phyloP scores from a whole-genome alignment of 2,329 filamentous ascomycete genomes.

The Fusarium camptoceras region DNA sequence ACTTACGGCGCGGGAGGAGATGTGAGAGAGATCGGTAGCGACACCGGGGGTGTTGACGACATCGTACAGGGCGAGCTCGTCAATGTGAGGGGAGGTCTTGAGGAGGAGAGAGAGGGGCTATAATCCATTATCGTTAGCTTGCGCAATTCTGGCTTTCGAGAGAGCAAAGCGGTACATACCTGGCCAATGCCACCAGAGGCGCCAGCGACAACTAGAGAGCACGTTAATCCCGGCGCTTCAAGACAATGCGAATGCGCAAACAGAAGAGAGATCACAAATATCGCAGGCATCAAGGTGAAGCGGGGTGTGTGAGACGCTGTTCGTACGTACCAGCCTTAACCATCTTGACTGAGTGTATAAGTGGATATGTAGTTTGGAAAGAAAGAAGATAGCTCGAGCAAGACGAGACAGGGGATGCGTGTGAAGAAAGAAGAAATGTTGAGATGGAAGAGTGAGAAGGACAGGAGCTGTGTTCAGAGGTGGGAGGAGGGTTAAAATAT shows the following conservation, averaged over 20 bases:
- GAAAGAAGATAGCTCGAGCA: conserved; percentile 9
- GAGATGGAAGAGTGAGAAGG: conserved; percentile 18
- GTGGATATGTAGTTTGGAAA: conserved; percentile 22
- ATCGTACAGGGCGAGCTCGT: conserved; percentile 98
- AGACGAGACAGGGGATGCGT: conserved; percentile 8
- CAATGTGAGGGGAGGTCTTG: conserved; percentile 88
- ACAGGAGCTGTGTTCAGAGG: conserved; percentile 20
- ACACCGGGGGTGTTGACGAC: conserved; percentile 98
- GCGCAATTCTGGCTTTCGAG: conserved; percentile 16
- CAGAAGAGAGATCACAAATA: background rate
- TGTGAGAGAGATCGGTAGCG: conserved; percentile 95
- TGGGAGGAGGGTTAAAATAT: conserved; percentile 42
- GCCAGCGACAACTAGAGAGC: conserved; percentile 80
- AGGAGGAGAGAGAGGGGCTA: conserved; percentile 96
- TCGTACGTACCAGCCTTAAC: conserved; percentile 69
- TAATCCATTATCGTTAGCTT: conserved; percentile 26
- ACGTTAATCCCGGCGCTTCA: conserved; percentile 15
- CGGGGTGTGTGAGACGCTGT: conserved; percentile 41
- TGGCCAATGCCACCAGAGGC: conserved; percentile 99
- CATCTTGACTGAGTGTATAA: conserved; percentile 57
- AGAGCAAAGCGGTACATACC: conserved; percentile 63
- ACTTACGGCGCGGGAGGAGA: conserved; percentile 85
- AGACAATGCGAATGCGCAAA: background rate
- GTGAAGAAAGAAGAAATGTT: conserved; percentile 13
- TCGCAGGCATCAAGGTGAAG: conserved; percentile 21